Base-by-base conservation (phyloP, 805 yeast species). In the Yarrowia divulgata region DNA sequence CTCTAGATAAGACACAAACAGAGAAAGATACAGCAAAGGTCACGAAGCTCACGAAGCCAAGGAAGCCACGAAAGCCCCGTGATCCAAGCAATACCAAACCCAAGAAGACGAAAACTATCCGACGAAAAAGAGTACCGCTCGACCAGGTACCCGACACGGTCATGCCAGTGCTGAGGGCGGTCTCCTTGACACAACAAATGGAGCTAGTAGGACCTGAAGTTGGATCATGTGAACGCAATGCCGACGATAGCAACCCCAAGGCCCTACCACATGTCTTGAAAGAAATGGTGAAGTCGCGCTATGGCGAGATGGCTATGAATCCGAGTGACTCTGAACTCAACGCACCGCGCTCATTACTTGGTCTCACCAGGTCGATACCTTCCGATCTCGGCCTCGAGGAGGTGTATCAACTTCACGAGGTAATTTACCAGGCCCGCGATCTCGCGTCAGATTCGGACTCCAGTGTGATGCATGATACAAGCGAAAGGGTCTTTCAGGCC, bases 101-200 rank as follows among this genome's bases (percentile, higher is more conserved):
- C 46, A 40, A 40, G 14, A 57, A 29, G 8, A 42, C 64, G 8
- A 57, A 57, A n/a, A 23, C 49, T 0, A 16, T 32, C 1, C 16
- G 64, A 6, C 64, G 64, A 6, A 57, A 34, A 16, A 34, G 40
- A 29, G 23, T 57, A 6, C 64, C 64, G 2, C 64, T 57, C 10
- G n/a, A 57, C 42, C 64, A 57, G 49, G 64, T 57, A 8, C 64
- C 64, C 1, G 6, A 57, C 10, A 42, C 50, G 7, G 64, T 57
- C 5, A 40, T 57, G 49, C 64, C 64, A 10, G 64, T 40, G 9
- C n/a, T 16, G 8, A 57, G 29, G 10, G 64, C 64, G 13, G 64
- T 57, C 7, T 32, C 37, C n/a, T 49, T 57, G 13, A 19, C 50
- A 8, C 64, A 32, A 9, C n/a, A 16, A 12, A 35, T 57, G 12